These are phyloP conservation scores for Rhizopogon vulgaris DNA, from an alignment of 768 basidiomycete genomes.

Conservation along the genomic window DNA sequence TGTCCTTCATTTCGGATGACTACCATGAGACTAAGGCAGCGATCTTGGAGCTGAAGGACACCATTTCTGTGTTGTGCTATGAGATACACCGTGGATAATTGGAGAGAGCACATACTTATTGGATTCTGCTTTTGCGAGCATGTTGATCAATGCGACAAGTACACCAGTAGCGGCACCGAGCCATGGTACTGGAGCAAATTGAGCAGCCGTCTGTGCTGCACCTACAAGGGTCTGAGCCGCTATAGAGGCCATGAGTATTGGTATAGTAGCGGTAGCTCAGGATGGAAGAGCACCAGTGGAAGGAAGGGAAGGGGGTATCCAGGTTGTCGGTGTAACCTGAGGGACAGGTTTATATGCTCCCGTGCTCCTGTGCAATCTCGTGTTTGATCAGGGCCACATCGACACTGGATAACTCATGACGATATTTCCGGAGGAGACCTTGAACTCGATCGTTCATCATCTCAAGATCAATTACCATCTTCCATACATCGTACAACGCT, in stretches of 20 bases:
- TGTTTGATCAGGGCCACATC: neutral
- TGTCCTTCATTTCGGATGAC: constrained; percentile 31
- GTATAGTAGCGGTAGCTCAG: constrained; percentile 8
- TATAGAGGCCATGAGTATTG: constrained; percentile 7
- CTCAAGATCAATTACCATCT: neutral
- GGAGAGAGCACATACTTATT: constrained; percentile 35
- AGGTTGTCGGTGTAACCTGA: neutral
- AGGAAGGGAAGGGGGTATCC: neutral
- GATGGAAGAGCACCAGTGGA: no score
- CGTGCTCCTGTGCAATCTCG: neutral
- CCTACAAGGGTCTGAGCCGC: constrained; percentile 10
- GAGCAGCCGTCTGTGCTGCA: constrained; percentile 38
- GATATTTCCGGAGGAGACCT: neutral
- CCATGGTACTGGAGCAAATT: constrained; percentile 44
- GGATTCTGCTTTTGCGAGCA: constrained; percentile 40
- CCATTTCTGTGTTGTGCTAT: constrained; percentile 28
- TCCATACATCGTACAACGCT: no score
- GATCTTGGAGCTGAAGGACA: constrained; percentile 38
- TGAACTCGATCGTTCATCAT: neutral
- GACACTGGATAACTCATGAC: neutral
- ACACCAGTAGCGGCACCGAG: constrained; percentile 36
- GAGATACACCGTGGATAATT: neutral
- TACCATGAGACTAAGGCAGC: constrained; percentile 38
- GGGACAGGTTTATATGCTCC: neutral
- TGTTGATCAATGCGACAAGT: constrained; percentile 36